These are phyloP conservation scores for Apiotrichum mycotoxinovorans DNA, from an alignment of 1,284 basidiomycete species.

Conservation along the genomic window DNA sequence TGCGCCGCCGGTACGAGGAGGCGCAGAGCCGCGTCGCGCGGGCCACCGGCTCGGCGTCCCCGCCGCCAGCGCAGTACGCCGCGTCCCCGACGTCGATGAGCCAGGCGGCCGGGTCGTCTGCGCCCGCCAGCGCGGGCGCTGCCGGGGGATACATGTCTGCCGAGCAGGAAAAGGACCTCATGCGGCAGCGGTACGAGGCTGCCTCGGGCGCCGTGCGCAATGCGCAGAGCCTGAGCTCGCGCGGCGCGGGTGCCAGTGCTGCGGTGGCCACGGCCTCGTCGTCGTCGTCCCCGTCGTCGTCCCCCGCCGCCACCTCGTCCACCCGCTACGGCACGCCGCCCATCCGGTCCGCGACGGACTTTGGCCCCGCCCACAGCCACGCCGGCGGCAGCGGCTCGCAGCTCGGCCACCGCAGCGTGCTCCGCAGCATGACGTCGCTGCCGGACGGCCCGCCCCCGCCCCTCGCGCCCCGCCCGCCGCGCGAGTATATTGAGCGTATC, in stretches of 20 bases:
- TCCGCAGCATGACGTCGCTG: not conserved
- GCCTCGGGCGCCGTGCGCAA: constrained; percentile 2
- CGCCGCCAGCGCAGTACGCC: not conserved
- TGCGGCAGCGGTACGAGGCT: constrained; percentile 37
- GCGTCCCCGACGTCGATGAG: not conserved
- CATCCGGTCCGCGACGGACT: not conserved
- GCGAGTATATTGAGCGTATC: constrained; percentile 41
- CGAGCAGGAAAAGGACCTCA: constrained; percentile 35
- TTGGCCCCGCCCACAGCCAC: not conserved
- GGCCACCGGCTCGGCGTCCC: not conserved
- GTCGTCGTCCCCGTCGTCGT: not conserved
- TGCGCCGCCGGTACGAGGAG: constrained; percentile 24
- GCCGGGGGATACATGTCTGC: constrained; percentile 14
- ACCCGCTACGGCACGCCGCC: not conserved
- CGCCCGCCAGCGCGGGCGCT: not conserved
- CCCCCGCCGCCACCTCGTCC: too few relatives aligned
- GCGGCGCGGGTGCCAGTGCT: not conserved
- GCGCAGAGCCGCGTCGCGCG: constrained; percentile 47
- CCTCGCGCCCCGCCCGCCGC: constrained; percentile 40
- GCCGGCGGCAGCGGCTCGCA: not conserved
- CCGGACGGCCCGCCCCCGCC: constrained; percentile 38
- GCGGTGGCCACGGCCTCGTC: not conserved
- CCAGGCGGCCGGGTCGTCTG: too few relatives aligned
- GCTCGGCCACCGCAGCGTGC: too few relatives aligned
- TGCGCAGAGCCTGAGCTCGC: constrained; percentile 54